Evolutionary conservation across 2,329 filamentous ascomycete genomes (phyloP), one percentile per base, ranked within the genome.

Genomic region (Phoma herbarum): DNA sequence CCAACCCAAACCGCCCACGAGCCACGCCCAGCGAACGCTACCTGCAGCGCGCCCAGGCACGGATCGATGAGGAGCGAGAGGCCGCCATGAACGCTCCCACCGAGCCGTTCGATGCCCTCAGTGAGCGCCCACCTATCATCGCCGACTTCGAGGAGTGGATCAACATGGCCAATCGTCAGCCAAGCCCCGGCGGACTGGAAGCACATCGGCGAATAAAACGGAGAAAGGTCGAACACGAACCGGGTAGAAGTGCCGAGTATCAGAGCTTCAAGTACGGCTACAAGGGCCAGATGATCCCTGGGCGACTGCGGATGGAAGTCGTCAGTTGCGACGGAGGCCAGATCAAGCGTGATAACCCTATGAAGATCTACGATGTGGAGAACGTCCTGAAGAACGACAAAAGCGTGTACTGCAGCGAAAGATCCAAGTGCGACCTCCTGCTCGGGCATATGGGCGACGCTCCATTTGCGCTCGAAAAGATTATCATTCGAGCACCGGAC

Each of bases 381-480:
- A 97, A 97, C 74, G 88, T 97, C 26, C 82, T 98, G 61, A 88
- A 86, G 66, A 88, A 93, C 74, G 92, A 98, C 76, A 83, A 84
- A 57, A 91, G 90, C 11, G 92, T 97, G 2, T 98, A 97, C 74
- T 96, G 93, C 78, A 96, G 93, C 35, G 91, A 94, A 74, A 88
- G 87, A n/a, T 90, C 90, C 61, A 86, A 88, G 57, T 97, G 93
- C 80, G 97, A 97, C 72, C 87, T 98, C 67, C 83, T 98, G 12
- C 78, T 98, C 56, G 86, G 87, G 58, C 94, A 98, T 74, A 88
- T 90, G 64, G 92, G 91, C 43, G 88, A 88, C 35, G 90, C 90
- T 2, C 86, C 90, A 0, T 98, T 98, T 70, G 91, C 86, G 53
- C 79, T 98, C 54, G 90, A 92, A 67, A 94, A 94, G 78, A 80